These are phyloP conservation scores for Sclerotinia subarctica DNA, from an alignment of 2,329 filamentous ascomycete species.

Conservation along the genomic window DNA sequence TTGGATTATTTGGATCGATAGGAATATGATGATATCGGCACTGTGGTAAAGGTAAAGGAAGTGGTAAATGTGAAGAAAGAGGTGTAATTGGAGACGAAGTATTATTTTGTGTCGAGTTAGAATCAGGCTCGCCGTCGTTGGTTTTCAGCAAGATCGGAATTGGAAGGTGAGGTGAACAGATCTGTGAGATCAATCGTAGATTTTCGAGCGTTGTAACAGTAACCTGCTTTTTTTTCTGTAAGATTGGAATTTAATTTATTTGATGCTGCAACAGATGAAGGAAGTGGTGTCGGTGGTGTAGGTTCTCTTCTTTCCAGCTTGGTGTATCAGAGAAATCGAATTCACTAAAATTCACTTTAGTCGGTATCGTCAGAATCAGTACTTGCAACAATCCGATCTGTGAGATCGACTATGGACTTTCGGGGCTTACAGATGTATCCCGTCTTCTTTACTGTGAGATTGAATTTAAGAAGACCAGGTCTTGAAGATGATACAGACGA, in stretches of 20 bases:
- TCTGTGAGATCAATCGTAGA: neutral
- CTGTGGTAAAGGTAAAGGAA: neutral
- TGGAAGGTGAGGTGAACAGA: neutral
- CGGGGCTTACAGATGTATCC: neutral
- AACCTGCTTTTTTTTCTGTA: neutral
- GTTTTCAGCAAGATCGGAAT: neutral
- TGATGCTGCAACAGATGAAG: neutral
- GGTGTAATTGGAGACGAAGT: neutral
- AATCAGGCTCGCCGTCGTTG: neutral
- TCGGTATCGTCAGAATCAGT: neutral
- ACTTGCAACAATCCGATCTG: neutral
- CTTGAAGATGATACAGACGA: neutral
- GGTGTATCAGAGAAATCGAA: neutral
- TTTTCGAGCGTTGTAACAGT: neutral
- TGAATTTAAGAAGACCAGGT: neutral
- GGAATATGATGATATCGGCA: neutral
- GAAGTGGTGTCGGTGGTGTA: neutral
- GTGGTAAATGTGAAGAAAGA: neutral
- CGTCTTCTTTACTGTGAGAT: neutral
- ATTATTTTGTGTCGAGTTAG: neutral
- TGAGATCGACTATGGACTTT: neutral
- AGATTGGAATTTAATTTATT: neutral
- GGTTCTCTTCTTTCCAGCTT: neutral
- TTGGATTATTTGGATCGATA: neutral
- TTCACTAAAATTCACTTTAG: neutral